These are phyloP conservation scores for Podospora bellae-mahoneyi DNA, from an alignment of 495 filamentous ascomycete species.

Conservation along the genomic window DNA sequence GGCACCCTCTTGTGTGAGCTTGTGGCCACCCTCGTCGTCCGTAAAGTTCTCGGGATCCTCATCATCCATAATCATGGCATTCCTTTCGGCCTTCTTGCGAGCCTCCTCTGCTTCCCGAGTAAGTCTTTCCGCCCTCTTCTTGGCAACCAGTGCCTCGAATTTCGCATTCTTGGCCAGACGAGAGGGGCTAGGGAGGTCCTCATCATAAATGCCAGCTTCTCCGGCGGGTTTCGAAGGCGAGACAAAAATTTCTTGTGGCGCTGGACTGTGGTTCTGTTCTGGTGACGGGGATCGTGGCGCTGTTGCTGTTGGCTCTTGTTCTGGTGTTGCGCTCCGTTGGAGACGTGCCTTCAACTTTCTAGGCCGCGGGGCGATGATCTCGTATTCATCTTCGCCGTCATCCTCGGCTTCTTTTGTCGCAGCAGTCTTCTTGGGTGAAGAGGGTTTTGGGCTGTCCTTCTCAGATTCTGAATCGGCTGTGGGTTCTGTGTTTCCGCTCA, in stretches of 20 bases:
- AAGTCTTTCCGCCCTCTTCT: conserved; percentile 66
- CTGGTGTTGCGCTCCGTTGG: conserved; percentile 37
- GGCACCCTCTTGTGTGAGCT: conserved; percentile 54
- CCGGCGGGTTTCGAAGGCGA: conserved; percentile 36
- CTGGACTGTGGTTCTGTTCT: conserved; percentile 16
- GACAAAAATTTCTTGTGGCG: conserved; percentile 40
- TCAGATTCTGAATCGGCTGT: background rate
- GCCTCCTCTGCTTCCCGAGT: conserved; percentile 59
- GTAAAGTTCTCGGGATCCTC: conserved; percentile 53
- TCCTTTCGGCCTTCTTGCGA: conserved; percentile 48
- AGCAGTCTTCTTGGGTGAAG: conserved; percentile 22
- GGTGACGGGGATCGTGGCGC: conserved; percentile 31
- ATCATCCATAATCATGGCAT: conserved; percentile 32
- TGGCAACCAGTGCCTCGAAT: conserved; percentile 65
- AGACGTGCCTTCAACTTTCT: conserved; percentile 35
- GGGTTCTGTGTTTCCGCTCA: conserved; percentile 19
- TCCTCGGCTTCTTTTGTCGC: conserved; percentile 23
- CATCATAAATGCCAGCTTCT: conserved; percentile 44
- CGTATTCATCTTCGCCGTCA: conserved; percentile 31
- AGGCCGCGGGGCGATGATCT: conserved; percentile 29
- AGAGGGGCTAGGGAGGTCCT: conserved; percentile 42
- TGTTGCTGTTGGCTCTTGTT: conserved; percentile 17
- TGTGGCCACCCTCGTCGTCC: conserved; percentile 55
- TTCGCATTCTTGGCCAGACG: conserved; percentile 49
- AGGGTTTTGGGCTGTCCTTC: conserved; percentile 20